These are phyloP conservation scores for Dactylellina cionopaga DNA, from an alignment of 2,329 filamentous ascomycete species.

Conservation along the genomic window DNA sequence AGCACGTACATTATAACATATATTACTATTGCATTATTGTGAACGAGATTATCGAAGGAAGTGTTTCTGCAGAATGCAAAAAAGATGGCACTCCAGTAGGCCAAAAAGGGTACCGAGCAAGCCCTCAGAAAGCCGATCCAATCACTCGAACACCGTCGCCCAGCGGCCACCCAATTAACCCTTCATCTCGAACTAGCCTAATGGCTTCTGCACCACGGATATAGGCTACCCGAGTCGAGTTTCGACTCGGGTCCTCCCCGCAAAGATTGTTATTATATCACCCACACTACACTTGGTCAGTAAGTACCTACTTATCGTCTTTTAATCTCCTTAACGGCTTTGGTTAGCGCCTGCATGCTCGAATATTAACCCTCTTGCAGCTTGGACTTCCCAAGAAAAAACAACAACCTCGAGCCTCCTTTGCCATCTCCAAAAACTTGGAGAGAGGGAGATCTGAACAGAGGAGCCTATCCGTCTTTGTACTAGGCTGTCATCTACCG, in stretches of 20 bases:
- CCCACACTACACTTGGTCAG: too few relatives aligned
- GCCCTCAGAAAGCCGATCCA: slow-evolving; percentile 19
- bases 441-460: slow-evolving; percentile 1
- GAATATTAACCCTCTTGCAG: slow-evolving; percentile 19
- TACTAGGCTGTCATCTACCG: slow-evolving; percentile 13
- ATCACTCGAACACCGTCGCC: slow-evolving; percentile 24
- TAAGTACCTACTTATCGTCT: slow-evolving; percentile 42
- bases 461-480: slow-evolving; percentile 17
- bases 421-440: slow-evolving; percentile 11
- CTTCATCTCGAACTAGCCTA: slow-evolving; percentile 32
- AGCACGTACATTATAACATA: not conserved
- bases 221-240: slow-evolving; percentile 43
- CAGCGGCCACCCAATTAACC: slow-evolving; percentile 23
- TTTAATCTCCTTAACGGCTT: slow-evolving; percentile 42
- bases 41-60: slow-evolving; percentile 1
- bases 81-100: slow-evolving; percentile 10
- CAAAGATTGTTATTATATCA: slow-evolving; percentile 26
- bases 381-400: slow-evolving; percentile 45
- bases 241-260: slow-evolving; percentile 29
- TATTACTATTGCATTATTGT: not conserved
- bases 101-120: slow-evolving; percentile 26
- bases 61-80: slow-evolving; percentile 7
- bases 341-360: slow-evolving; percentile 5
- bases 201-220: slow-evolving; percentile 39
- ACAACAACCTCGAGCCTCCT: slow-evolving; percentile 18